Base-by-base conservation (phyloP, 179 eudicot species). In the Monotropa hypopitys region DNA sequence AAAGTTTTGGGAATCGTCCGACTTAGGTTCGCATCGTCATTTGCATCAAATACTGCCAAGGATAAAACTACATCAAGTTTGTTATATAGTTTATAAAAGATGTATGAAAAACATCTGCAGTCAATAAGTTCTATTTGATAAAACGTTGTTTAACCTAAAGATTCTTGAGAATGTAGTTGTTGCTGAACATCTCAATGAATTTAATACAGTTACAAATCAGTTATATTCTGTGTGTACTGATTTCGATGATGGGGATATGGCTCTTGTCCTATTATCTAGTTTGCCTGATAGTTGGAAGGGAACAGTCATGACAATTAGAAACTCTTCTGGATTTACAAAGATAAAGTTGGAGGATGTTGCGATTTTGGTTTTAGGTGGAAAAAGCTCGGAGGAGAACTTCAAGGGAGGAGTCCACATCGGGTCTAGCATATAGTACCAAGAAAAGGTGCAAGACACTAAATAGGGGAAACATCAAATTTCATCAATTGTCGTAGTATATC, bases 231-330 rank as follows among this genome's bases (percentile, higher is more conserved):
- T 56, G 26, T 28, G 30, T 21, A 5, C 12, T 18, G 54, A 12
- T 11, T 79, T 79, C 46, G 72, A 73, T 20, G 67, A 79, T 47
- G 54, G 72, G 26, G 33, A 72, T 12, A 72, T 42, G 6, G 81
- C n/a, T n/a, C 72, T 78, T n/a, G n/a, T n/a, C n/a, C 59, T 40
- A 38, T 38, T 32, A 49, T 72, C 9, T n/a, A n/a, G n/a, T n/a
- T n/a, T n/a, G n/a, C n/a, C n/a, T n/a, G n/a, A n/a, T n/a, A n/a
- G n/a, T 32, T 67, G 47, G 21, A 40, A 67, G 7, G 5, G 7
- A 20, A 13, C 40, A 4, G 61, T 1, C 1, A n/a, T 5, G 23
- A 50, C 30, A 4, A 26, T 80, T 3, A 56, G 57, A 16, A 51
- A 62, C 30, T 65, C 72, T 18, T 45, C 0, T 0, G 20, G 33